Evolutionary conservation across 1,284 basidiomycete genomes (phyloP).

Genomic region (Puccinia horiana): DNA sequence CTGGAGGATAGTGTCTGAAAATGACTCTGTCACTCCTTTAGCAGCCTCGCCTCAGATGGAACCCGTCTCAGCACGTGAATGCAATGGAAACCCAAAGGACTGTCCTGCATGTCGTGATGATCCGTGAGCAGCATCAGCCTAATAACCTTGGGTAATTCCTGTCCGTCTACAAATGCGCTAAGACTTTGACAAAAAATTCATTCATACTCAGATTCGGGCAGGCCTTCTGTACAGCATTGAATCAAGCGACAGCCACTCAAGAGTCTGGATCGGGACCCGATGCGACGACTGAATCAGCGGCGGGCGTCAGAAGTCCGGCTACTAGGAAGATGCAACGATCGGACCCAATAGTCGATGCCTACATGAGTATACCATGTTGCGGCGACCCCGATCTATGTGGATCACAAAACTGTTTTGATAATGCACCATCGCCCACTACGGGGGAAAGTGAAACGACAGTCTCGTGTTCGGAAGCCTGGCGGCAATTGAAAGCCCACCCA

Average conservation of each 20-base stretch:
- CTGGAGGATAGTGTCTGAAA: slow-evolving; percentile 21
- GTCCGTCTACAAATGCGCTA: neutral
- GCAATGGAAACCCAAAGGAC: slow-evolving; percentile 44
- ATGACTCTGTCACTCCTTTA: neutral
- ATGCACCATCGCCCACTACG: slow-evolving; percentile 44
- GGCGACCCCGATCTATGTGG: slow-evolving; percentile 54
- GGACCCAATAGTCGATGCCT: slow-evolving; percentile 50
- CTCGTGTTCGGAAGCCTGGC: slow-evolving; percentile 55
- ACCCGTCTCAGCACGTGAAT: slow-evolving; percentile 22
- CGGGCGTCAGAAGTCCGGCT: neutral
- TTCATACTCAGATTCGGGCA: slow-evolving; percentile 34
- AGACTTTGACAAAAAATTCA: neutral
- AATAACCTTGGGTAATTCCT: neutral
- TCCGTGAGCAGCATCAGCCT: slow-evolving; percentile 27
- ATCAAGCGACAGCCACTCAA: slow-evolving; percentile 27
- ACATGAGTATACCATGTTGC: slow-evolving; percentile 54
- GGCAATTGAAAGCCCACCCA: slow-evolving; percentile 53
- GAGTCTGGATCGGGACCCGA: neutral
- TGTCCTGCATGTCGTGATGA: slow-evolving; percentile 47
- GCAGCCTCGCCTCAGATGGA: slow-evolving; percentile 7
- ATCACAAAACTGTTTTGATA: slow-evolving; percentile 52
- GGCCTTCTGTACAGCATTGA: slow-evolving; percentile 45
- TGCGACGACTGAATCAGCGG: neutral
- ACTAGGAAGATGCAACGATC: slow-evolving; percentile 14
- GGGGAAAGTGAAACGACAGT: slow-evolving; percentile 50